phyloP scores from a whole-genome alignment of 306 rosid genomes.

The Argentina anserina region DNA sequence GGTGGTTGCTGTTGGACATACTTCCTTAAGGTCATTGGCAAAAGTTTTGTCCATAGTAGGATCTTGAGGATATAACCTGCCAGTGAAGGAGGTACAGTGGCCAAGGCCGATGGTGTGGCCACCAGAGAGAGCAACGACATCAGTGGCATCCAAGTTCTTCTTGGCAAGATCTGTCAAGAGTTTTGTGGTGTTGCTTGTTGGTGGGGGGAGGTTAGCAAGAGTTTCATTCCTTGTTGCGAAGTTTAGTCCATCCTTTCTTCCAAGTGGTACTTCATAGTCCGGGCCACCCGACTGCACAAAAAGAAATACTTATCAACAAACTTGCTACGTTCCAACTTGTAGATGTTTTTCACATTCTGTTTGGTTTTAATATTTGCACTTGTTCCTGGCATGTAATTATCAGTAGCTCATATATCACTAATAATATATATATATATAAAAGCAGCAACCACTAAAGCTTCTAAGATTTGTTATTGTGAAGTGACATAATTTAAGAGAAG shows the following conservation, averaged over 20 bases:
- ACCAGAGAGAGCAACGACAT: slow-evolving; percentile 54
- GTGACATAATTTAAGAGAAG: neutral
- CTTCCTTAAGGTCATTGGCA: slow-evolving; percentile 35
- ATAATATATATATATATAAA: neutral
- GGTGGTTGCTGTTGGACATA: slow-evolving; percentile 25
- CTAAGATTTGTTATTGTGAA: neutral
- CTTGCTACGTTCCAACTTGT: neutral
- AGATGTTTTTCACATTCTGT: neutral
- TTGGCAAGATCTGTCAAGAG: slow-evolving; percentile 23
- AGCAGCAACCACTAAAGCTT: neutral
- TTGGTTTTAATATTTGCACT: neutral
- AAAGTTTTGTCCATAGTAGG: slow-evolving; percentile 44
- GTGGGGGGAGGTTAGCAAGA: slow-evolving; percentile 34
- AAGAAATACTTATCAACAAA: neutral
- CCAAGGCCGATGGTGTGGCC: slow-evolving; percentile 59
- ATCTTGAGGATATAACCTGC: slow-evolving; percentile 54
- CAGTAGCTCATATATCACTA: neutral
- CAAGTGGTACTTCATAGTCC: slow-evolving; percentile 48
- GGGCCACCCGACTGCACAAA: slow-evolving; percentile 67
- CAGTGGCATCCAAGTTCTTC: slow-evolving; percentile 36
- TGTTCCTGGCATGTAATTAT: neutral
- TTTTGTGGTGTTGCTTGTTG: slow-evolving; percentile 13
- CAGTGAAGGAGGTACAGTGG: slow-evolving; percentile 41
- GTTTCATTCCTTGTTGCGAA: slow-evolving; percentile 33
- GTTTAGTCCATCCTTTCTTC: slow-evolving; percentile 49